These are phyloP conservation scores for Botryotinia narcissicola DNA, from an alignment of 2,329 filamentous ascomycete genomes.

Conservation along the genomic window DNA sequence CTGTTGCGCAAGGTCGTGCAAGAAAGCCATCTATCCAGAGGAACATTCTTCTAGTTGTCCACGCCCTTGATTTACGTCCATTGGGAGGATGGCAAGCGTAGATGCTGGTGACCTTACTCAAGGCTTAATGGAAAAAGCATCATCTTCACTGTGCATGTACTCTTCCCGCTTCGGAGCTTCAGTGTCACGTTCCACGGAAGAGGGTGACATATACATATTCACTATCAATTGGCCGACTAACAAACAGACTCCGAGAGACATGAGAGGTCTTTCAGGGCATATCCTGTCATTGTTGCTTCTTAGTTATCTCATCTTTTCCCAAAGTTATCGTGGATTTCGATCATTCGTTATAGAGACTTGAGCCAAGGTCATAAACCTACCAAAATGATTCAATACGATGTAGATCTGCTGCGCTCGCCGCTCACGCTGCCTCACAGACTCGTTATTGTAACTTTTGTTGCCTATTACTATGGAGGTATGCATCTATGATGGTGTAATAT, in stretches of 20 bases:
- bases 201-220: not conserved
- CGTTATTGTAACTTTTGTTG: constrained; percentile 3
- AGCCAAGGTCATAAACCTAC: constrained; percentile 17
- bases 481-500: not conserved
- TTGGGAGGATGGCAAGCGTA: constrained; percentile 14
- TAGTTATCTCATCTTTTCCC: not conserved
- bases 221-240: constrained; percentile 14
- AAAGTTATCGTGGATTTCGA: constrained; percentile 17
- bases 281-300: constrained; percentile 15
- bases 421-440: not conserved
- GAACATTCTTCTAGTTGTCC: not conserved
- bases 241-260: not conserved
- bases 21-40: constrained; percentile 4
- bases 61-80: not conserved
- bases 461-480: constrained; percentile 1
- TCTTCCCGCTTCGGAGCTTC: not conserved
- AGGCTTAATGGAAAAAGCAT: not conserved
- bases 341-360: constrained; percentile 13
- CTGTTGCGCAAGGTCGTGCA: constrained; percentile 15
- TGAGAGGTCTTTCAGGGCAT: constrained; percentile 13
- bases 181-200: constrained; percentile 13
- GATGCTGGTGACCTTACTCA: constrained; percentile 7
- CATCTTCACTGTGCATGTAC: constrained; percentile 11
- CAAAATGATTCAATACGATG: constrained; percentile 14
- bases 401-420: constrained; percentile 4